These are phyloP conservation scores for Leishmania braziliensis DNA, from an alignment of 208 protist genomes.

Conservation along the genomic window DNA sequence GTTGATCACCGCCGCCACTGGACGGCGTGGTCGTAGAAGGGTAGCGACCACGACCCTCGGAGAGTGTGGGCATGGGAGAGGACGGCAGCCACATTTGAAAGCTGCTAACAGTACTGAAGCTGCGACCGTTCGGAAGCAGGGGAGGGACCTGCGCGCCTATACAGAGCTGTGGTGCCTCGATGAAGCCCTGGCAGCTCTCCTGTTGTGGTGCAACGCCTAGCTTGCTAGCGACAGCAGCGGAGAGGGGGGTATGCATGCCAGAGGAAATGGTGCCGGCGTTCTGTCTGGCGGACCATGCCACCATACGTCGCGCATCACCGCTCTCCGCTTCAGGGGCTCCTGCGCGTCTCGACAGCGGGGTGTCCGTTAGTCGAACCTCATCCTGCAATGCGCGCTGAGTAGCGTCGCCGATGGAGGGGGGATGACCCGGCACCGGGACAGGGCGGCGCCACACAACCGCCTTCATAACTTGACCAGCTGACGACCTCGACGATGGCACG, in stretches of 20 bases:
- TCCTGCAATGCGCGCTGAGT: conserved; percentile 13
- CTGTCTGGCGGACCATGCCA: neutral
- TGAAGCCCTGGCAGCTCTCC: neutral
- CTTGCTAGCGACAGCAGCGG: neutral
- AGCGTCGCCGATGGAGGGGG: neutral
- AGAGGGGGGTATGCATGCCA: neutral
- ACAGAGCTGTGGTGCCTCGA: neutral
- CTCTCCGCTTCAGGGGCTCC: neutral
- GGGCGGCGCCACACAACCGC: conserved; percentile 36
- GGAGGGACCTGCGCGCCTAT: neutral
- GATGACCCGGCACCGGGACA: neutral
- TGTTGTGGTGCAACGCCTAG: neutral
- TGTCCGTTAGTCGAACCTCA: conserved; percentile 9
- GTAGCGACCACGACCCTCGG: conserved; percentile 14
- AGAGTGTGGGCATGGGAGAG: conserved; percentile 5
- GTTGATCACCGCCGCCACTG: conserved; percentile 14
- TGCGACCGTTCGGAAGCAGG: conserved; percentile 6
- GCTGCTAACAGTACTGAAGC: conserved; percentile 30
- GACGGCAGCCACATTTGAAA: conserved; percentile 35
- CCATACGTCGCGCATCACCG: neutral
- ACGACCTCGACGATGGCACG: neutral
- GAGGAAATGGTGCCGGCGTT: neutral
- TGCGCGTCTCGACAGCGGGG: neutral
- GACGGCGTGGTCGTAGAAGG: conserved; percentile 18
- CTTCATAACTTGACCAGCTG: neutral